phyloP scores from a whole-genome alignment of 352 stramenopile species.

The Phytophthora chlamydospora region DNA sequence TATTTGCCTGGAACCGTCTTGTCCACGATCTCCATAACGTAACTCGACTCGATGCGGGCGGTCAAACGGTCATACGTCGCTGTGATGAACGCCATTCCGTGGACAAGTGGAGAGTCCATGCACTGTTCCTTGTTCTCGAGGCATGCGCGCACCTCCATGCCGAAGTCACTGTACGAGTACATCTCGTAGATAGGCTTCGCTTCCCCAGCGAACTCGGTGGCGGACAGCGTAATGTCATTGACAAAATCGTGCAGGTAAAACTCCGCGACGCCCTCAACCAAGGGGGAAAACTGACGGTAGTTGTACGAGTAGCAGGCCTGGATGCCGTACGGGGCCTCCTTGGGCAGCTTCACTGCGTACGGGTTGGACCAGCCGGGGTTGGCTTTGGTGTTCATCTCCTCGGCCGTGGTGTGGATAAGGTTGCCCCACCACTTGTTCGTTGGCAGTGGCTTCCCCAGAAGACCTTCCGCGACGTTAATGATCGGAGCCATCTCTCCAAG shows the following conservation, averaged over 20 bases:
- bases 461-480: constrained; percentile 53
- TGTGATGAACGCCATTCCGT: constrained; percentile 73
- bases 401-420: constrained; percentile 58
- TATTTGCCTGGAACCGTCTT: constrained; percentile 52
- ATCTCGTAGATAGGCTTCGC: constrained; percentile 58
- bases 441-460: constrained; percentile 53
- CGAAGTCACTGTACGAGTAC: constrained; percentile 65
- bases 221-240: constrained; percentile 73
- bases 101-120: constrained; percentile 58
- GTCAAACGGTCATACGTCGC: constrained; percentile 58
- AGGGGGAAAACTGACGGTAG: constrained; percentile 47
- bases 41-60: constrained; percentile 46
- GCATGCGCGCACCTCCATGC: constrained; percentile 54
- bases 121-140: constrained; percentile 33
- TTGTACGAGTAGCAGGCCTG: constrained; percentile 67
- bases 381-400: constrained; percentile 43
- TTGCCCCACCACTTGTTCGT: constrained; percentile 88
- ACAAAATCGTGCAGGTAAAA: constrained; percentile 64
- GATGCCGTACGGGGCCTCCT: constrained; percentile 51
- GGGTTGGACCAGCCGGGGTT: constrained; percentile 70
- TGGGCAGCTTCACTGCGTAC: constrained; percentile 61
- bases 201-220: constrained; percentile 48
- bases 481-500: constrained; percentile 55
- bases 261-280: constrained; percentile 50
- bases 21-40: constrained; percentile 50